Conservation (phyloP, 352 stramenopile species). For the Thalassiosira livingstoniorum region DNA sequence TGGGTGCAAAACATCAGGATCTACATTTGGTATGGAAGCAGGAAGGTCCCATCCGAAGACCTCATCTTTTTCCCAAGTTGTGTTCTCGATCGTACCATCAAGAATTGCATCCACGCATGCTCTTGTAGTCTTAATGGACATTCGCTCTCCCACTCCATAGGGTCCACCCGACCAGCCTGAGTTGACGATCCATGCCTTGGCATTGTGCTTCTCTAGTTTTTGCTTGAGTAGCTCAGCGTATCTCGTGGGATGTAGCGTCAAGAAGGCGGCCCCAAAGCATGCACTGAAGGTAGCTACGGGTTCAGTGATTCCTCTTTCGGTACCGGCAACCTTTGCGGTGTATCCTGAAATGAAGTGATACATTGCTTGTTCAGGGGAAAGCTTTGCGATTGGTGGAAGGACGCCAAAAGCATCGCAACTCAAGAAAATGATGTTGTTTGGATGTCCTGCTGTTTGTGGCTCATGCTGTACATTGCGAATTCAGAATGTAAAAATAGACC, state of each 20-base stretch:
- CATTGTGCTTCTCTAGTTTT: conserved; percentile 95
- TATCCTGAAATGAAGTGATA: conserved; percentile 99
- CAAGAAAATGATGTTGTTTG: conserved; percentile 97
- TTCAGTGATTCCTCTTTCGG: conserved; percentile 96
- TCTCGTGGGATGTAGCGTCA: conserved; percentile 95
- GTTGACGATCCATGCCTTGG: conserved; percentile 96
- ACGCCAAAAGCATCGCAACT: conserved; percentile 98
- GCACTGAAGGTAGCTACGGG: conserved; percentile 95
- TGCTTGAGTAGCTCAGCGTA: conserved; percentile 97
- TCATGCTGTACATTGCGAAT: conserved; percentile 71
- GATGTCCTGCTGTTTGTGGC: conserved; percentile 92
- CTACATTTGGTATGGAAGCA: conserved; percentile 89
- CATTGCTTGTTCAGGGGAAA: conserved; percentile 94
- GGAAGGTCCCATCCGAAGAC: conserved; percentile 96
- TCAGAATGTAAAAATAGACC: conserved; percentile 8
- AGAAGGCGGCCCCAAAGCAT: conserved; percentile 97
- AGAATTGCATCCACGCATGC: conserved; percentile 96
- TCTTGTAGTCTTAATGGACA: conserved; percentile 97
- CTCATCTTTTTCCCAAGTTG: conserved; percentile 83
- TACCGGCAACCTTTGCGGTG: conserved; percentile 98
- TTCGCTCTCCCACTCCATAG: conserved; percentile 96
- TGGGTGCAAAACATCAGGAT: conserved; percentile 91
- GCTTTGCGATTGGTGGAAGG: conserved; percentile 94
- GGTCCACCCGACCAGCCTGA: conserved; percentile 96
- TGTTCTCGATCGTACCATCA: conserved; percentile 93